Conservation (phyloP, 2,329 filamentous ascomycete genomes). For the Beauveria varroae region DNA sequence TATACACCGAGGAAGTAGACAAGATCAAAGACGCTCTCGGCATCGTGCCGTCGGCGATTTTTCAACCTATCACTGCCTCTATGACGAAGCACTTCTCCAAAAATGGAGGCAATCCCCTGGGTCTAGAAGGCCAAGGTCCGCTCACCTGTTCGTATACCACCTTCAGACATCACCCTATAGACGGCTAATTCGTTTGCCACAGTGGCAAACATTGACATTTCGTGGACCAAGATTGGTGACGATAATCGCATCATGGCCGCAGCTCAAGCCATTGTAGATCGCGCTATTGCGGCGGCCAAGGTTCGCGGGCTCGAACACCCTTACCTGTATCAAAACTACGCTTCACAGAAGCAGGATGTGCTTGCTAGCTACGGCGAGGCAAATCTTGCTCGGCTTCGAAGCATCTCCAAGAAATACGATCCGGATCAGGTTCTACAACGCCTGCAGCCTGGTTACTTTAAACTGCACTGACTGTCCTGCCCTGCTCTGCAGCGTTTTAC, state of each 20-base stretch:
- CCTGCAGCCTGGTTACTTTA: constrained; percentile 32
- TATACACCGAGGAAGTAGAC: constrained; percentile 18
- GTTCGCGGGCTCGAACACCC: constrained; percentile 25
- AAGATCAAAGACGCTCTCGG: constrained; percentile 17
- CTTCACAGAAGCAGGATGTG: constrained; percentile 31
- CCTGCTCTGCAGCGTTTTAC: neutral
- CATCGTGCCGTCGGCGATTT: constrained; percentile 21
- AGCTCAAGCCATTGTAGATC: constrained; percentile 20
- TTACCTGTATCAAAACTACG: constrained; percentile 41
- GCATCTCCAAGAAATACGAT: constrained; percentile 29
- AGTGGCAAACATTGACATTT: constrained; percentile 19
- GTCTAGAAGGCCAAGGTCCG: constrained; percentile 21
- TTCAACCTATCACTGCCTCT: constrained; percentile 34
- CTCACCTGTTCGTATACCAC: constrained; percentile 14
- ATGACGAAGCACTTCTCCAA: constrained; percentile 27
- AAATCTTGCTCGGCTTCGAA: constrained; percentile 27
- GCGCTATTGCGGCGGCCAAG: constrained; percentile 21
- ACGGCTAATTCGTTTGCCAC: neutral
- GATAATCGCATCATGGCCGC: constrained; percentile 26
- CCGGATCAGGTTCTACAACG: constrained; percentile 28
- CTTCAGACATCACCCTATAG: neutral
- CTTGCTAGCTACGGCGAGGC: constrained; percentile 31
- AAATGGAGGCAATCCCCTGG: constrained; percentile 25
- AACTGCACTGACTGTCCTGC: constrained; percentile 19
- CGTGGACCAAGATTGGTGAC: constrained; percentile 22